A percentile compares a stretch with the other conserved stretches of the same genome.
phyloP scores from a whole-genome alignment of 2,329 filamentous ascomycete species.

The Colletotrichum siamense region DNA sequence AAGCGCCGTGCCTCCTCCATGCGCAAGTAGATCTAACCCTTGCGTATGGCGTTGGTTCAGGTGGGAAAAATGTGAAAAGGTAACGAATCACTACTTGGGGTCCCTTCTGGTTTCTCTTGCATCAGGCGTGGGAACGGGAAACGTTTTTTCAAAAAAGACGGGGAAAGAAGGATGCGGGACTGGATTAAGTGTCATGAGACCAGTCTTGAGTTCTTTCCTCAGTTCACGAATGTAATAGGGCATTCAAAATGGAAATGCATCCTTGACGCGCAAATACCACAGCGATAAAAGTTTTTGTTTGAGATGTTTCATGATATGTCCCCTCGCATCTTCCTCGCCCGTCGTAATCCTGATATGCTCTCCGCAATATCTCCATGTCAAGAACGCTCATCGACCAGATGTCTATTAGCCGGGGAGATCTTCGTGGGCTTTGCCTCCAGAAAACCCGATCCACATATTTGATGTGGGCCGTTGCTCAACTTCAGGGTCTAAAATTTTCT shows the following conservation, averaged over 20 bases:
- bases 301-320: neutral
- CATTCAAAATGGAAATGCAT: slow-evolving; percentile 39
- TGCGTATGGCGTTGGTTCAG: slow-evolving; percentile 17
- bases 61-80: slow-evolving; percentile 29
- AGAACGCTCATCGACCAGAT: neutral
- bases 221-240: slow-evolving; percentile 41
- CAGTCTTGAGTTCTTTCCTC: neutral
- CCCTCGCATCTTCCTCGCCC: neutral
- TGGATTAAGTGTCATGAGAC: neutral
- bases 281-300: slow-evolving; percentile 16
- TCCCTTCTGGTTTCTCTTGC: slow-evolving; percentile 45
- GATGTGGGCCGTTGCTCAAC: neutral
- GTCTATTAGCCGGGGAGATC: neutral
- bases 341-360: neutral
- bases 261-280: slow-evolving; percentile 27
- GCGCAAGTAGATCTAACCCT: slow-evolving; percentile 72
- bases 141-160: slow-evolving; percentile 28
- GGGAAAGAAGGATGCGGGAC: neutral
- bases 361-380: neutral
- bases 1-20: slow-evolving; percentile 97
- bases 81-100: slow-evolving; percentile 27
- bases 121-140: slow-evolving; percentile 40
- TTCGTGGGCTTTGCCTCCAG: neutral
- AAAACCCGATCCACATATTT: neutral
- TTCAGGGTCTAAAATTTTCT: neutral